A percentile compares a stretch with the other conserved stretches of the same genome.
Conservation (phyloP, 2,329 filamentous ascomycete genomes). For the Geosmithia morbida region DNA sequence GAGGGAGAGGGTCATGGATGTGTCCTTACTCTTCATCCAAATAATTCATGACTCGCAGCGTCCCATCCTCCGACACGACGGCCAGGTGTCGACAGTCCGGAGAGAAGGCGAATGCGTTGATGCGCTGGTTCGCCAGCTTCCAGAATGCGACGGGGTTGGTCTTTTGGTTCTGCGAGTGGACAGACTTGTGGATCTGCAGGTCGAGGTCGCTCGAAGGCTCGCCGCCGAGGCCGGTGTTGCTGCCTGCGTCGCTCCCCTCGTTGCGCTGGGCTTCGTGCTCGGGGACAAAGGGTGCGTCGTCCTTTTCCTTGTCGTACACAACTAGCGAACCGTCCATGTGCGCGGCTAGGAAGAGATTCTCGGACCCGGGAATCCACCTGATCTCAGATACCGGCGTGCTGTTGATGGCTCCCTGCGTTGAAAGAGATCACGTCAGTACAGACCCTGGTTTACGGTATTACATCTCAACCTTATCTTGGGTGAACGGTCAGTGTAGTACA, state of each 20-base stretch:
- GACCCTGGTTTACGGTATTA: not conserved
- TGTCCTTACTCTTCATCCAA: constrained; percentile 64
- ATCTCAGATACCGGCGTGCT: constrained; percentile 74
- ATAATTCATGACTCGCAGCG: constrained; percentile 81
- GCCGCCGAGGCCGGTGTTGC: constrained; percentile 13
- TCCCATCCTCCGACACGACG: constrained; percentile 83
- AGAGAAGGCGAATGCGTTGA: constrained; percentile 86
- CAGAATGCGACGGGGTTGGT: constrained; percentile 83
- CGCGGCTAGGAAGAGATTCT: constrained; percentile 81
- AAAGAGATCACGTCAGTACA: not conserved
- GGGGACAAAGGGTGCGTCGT: constrained; percentile 65
- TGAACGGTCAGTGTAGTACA: constrained; percentile 32
- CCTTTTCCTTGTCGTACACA: constrained; percentile 96
- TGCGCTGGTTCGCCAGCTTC: constrained; percentile 82
- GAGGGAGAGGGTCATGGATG: too few species aligned
- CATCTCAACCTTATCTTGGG: constrained; percentile 1
- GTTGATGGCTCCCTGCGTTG: constrained; percentile 66
- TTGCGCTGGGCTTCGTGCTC: constrained; percentile 54
- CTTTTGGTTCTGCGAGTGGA: constrained; percentile 88
- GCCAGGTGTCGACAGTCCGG: constrained; percentile 79
- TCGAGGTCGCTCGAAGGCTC: constrained; percentile 18
- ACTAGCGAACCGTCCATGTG: constrained; percentile 85
- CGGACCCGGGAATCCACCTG: constrained; percentile 85
- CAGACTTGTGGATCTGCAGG: constrained; percentile 74
- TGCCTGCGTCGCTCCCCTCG: constrained; percentile 37